Evolutionary conservation across 257 asterid genomes (phyloP).

Genomic region (Mentha longifolia): DNA sequence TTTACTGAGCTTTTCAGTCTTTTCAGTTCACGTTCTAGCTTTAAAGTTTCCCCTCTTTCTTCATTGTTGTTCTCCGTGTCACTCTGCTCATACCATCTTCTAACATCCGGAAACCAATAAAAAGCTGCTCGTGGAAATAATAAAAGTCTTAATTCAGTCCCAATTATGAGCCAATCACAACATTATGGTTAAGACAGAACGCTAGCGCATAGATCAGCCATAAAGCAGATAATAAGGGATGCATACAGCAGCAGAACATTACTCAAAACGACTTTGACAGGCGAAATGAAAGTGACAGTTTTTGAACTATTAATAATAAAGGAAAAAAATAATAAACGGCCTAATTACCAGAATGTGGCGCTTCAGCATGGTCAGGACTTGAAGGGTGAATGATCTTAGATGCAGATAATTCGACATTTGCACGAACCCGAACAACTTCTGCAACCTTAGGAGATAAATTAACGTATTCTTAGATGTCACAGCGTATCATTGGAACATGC

Average conservation of each 20-base stretch:
- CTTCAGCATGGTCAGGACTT: slow-evolving; percentile 41
- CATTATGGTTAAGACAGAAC: slow-evolving; percentile 8
- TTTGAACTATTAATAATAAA: neutral
- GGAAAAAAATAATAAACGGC: slow-evolving; percentile 17
- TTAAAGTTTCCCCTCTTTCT: slow-evolving; percentile 32
- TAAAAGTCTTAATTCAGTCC: slow-evolving; percentile 29
- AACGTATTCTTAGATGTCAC: neutral
- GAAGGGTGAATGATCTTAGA: slow-evolving; percentile 22
- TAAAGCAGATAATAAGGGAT: slow-evolving; percentile 9
- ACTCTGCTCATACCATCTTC: slow-evolving; percentile 31
- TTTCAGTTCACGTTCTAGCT: slow-evolving; percentile 44
- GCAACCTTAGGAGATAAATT: slow-evolving; percentile 37
- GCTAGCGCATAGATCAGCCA: slow-evolving; percentile 18
- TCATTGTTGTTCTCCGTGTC: slow-evolving; percentile 30
- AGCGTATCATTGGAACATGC: slow-evolving; percentile 20
- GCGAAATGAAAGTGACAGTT: neutral
- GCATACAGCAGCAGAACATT: too few relatives aligned
- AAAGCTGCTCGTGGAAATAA: slow-evolving; percentile 35
- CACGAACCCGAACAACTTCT: slow-evolving; percentile 36
- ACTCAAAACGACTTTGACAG: too few relatives aligned
- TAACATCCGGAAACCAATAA: slow-evolving; percentile 36
- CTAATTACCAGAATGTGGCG: slow-evolving; percentile 53
- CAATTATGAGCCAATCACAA: slow-evolving; percentile 11
- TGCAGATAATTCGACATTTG: slow-evolving; percentile 46
- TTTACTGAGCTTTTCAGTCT: slow-evolving; percentile 40